phyloP scores from a whole-genome alignment of 2,329 filamentous ascomycete species.

The Arthrinium phaeospermum region DNA sequence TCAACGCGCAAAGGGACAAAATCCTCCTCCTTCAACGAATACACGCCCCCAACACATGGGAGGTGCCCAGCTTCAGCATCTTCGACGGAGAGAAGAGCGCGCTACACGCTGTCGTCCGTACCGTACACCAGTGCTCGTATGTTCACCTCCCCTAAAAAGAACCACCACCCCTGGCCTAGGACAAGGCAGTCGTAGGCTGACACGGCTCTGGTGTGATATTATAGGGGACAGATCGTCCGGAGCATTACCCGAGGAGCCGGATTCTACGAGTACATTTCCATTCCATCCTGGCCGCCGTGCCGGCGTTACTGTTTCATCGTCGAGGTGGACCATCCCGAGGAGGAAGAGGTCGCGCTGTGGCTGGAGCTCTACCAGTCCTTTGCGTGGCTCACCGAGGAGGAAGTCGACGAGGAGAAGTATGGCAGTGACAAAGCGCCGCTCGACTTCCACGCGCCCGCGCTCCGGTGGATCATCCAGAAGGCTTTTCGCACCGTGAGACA shows the following conservation, averaged over 20 bases:
- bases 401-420: neutral
- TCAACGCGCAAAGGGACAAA: neutral
- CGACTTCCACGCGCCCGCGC: neutral
- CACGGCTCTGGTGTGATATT: neutral
- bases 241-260: neutral
- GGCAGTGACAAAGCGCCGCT: neutral
- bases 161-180: no score
- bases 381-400: neutral
- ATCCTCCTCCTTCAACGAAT: neutral
- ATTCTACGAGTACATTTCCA: neutral
- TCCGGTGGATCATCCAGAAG: neutral
- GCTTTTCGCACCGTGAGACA: neutral
- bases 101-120: neutral
- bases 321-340: neutral
- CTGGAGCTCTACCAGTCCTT: neutral
- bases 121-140: neutral
- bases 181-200: neutral
- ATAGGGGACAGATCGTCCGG: neutral
- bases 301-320: neutral
- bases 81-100: neutral
- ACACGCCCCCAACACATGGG: neutral
- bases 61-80: slow-evolving; percentile 6
- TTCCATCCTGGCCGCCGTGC: neutral
- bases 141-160: neutral
- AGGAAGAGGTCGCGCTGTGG: slow-evolving; percentile 3